Base-by-base conservation (phyloP, 257 asterid genomes). In the Gentiana dahurica region DNA sequence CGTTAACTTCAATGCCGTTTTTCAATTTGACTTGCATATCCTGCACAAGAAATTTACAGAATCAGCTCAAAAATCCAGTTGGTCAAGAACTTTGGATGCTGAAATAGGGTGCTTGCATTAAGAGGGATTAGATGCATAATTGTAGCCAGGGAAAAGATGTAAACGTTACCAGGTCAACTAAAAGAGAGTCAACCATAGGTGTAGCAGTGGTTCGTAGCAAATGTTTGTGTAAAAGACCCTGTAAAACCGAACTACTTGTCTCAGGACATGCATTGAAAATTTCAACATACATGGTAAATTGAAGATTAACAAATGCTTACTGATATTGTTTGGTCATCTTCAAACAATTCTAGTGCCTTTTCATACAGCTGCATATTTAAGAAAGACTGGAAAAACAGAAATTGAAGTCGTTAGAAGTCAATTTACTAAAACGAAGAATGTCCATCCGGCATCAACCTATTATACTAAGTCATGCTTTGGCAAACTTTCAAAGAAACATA, bases 151-250 rank as follows among this genome's bases (percentile, higher is more conserved):
- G 45, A 63, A 12, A 65, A 55, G 57, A 43, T 34, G 50, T 71
- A 72, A 62, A 36, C 35, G 47, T 63, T 87, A 91, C 98, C 93
- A 91, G 71, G 84, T 85, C 74, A 64, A 79, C 71, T 69, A 91
- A 68, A 64, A 91, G 75, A 63, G 65, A 65, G 68, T 91, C 98
- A 72, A 85, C 95, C 69, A 87, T 63, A 15, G 83, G 65, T 63
- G 83, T 72, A 59, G 88, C 97, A 45, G 90, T 60, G 33, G 95
- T 79, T 61, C 97, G 92, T 68, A 91, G 66, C 72, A 91, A 74
- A 77, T 91, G 98, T 66, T 89, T 88, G 80, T 87, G 96, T 57
- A 91, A 67, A 70, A 87, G 79, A 70, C 72, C 83, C 98, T 87
- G 63, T 36, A 48, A 43, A 60, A 52, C 36, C 63, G 39, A 67